These are phyloP conservation scores for Wallacemonas sp. DNA, from an alignment of 208 protist species.

Conservation along the genomic window DNA sequence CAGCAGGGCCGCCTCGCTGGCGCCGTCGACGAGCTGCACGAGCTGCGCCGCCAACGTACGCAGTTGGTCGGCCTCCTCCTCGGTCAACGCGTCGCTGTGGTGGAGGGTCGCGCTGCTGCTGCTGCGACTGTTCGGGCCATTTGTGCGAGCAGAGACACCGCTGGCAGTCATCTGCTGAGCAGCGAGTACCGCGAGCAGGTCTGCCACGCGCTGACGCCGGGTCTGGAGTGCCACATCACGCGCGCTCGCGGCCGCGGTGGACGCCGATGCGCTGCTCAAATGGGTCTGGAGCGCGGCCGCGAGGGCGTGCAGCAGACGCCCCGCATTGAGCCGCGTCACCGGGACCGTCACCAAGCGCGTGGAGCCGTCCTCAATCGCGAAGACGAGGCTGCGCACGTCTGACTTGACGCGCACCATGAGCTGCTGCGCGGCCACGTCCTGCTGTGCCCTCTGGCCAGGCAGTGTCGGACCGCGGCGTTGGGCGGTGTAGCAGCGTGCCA, in stretches of 20 bases:
- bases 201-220: constrained; percentile 6
- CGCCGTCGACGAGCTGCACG: background rate
- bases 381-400: constrained; percentile 4
- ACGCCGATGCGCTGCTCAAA: background rate
- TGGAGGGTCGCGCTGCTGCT: background rate
- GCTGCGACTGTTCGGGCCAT: background rate
- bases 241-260: no score
- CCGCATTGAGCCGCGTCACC: background rate
- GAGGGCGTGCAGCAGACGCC: constrained; percentile 6
- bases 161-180: background rate
- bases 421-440: no score
- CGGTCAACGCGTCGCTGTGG: background rate
- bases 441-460: no score
- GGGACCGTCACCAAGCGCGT: background rate
- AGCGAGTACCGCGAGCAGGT: constrained; percentile 4
- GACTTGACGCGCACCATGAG: background rate
- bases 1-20: background rate
- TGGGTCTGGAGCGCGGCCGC: background rate
- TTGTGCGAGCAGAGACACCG: no score
- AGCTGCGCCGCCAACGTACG: background rate
- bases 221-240: background rate
- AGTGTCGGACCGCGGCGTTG: no score
- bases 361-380: background rate
- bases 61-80: background rate
- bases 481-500: constrained; percentile 4